phyloP scores from a whole-genome alignment of 495 filamentous ascomycete species.

The Hypoxylon subgilvum region DNA sequence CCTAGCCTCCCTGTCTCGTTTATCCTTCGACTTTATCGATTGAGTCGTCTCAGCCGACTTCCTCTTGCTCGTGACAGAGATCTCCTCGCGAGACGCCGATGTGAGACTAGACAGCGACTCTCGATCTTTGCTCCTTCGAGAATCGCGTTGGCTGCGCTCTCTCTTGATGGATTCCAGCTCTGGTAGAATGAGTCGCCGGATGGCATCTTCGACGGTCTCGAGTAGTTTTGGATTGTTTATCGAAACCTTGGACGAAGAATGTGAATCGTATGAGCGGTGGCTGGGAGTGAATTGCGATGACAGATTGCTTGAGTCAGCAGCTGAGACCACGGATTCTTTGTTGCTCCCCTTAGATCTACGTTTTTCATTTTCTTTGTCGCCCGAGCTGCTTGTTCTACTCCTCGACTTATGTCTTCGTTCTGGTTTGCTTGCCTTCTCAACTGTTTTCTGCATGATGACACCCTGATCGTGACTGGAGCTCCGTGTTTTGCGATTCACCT shows the following conservation, averaged over 20 bases:
- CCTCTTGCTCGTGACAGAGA: constrained; percentile 51
- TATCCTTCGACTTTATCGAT: constrained; percentile 47
- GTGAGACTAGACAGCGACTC: constrained; percentile 63
- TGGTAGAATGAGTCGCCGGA: constrained; percentile 86
- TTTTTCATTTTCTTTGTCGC: constrained; percentile 66
- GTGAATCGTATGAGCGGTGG: constrained; percentile 73
- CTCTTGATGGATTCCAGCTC: constrained; percentile 90
- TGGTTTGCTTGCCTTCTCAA: constrained; percentile 44
- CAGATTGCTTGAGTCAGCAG: constrained; percentile 73
- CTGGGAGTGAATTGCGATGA: constrained; percentile 74
- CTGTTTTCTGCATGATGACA: constrained; percentile 39
- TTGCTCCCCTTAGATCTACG: constrained; percentile 67
- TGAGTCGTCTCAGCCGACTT: constrained; percentile 46
- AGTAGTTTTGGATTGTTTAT: constrained; percentile 96
- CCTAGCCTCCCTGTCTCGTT: constrained; percentile 60
- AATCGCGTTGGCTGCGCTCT: constrained; percentile 72
- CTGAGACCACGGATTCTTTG: constrained; percentile 66
- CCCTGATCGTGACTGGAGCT: constrained; percentile 46
- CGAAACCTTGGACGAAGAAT: constrained; percentile 80
- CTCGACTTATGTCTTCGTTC: constrained; percentile 62
- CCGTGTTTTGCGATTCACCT: constrained; percentile 50
- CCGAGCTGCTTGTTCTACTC: constrained; percentile 65
- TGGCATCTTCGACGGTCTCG: constrained; percentile 94
- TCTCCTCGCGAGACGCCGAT: constrained; percentile 65
- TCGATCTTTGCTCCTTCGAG: constrained; percentile 55